Evolutionary conservation across 1,139 yeast genomes (phyloP).

Genomic region (Debaryomyces subglobosus): DNA sequence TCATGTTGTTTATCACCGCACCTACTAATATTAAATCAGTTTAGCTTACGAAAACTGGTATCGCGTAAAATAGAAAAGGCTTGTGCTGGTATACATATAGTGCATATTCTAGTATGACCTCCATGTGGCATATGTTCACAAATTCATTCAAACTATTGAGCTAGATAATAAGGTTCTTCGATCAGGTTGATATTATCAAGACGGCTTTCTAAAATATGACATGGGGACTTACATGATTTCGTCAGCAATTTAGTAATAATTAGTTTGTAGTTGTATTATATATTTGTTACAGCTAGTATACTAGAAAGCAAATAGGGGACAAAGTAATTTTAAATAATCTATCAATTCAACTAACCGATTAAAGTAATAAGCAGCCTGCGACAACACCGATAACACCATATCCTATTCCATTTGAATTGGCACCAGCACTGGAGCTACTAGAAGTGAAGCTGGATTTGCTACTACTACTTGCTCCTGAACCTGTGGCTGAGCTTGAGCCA

Average conservation of each 20-base stretch:
- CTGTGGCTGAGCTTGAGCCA: not conserved
- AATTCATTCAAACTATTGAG: no score
- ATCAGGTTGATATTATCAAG: not conserved
- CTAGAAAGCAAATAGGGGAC: not conserved
- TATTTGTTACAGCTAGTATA: not conserved
- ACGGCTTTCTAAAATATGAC: not conserved
- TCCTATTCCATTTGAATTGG: slow-evolving; percentile 5
- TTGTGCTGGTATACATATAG: not conserved
- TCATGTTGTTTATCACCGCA: slow-evolving; percentile 42
- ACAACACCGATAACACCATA: slow-evolving; percentile 23
- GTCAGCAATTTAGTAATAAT: not conserved
- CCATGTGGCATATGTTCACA: no score
- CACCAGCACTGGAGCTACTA: not conserved
- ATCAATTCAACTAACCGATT: slow-evolving; percentile 10
- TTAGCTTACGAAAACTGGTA: not conserved
- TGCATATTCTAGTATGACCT: not conserved
- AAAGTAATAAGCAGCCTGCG: slow-evolving; percentile 34
- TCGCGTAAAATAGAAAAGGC: not conserved
- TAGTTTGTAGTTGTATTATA: not conserved
- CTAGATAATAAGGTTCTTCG: no score
- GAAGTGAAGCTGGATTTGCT: not conserved
- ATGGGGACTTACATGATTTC: not conserved
- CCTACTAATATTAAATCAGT: slow-evolving; percentile 11
- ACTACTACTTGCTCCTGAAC: not conserved
- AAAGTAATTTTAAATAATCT: not conserved